Conservation (phyloP, 768 basidiomycete genomes). For the Baorangia bicolor region DNA sequence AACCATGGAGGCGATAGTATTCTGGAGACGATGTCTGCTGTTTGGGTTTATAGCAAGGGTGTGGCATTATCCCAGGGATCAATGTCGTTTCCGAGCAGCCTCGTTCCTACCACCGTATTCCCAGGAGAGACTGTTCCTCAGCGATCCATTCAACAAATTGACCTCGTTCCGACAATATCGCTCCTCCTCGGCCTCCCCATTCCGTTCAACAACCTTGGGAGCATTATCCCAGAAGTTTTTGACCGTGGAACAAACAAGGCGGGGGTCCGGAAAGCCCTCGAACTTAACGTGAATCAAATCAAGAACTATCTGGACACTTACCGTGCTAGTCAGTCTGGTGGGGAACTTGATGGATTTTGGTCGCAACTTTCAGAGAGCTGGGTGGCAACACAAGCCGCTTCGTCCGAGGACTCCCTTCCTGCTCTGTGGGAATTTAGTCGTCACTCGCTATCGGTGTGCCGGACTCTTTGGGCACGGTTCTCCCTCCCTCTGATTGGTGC, state of each 20-base stretch:
- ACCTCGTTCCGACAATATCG: constrained; percentile 84
- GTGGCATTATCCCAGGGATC: constrained; percentile 41
- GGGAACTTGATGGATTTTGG: constrained; percentile 74
- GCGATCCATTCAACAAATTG: constrained; percentile 87
- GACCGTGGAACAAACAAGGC: constrained; percentile 40
- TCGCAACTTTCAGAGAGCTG: constrained; percentile 46
- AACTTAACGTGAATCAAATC: constrained; percentile 74
- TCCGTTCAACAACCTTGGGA: constrained; percentile 94
- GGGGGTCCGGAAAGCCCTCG: constrained; percentile 57
- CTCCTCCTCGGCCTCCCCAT: constrained; percentile 91
- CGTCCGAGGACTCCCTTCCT: constrained; percentile 18
- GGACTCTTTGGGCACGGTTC: constrained; percentile 94
- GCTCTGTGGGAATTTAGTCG: constrained; percentile 29
- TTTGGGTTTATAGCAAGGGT: constrained; percentile 93
- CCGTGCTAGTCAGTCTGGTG: constrained; percentile 63
- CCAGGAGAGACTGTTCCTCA: constrained; percentile 54
- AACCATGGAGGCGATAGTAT: constrained; percentile 93
- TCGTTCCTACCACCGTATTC: constrained; percentile 57
- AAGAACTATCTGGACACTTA: constrained; percentile 76
- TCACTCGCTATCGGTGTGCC: constrained; percentile 55
- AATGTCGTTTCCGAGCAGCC: constrained; percentile 42
- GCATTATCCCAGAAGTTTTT: constrained; percentile 90
- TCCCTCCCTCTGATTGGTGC: constrained; percentile 72
- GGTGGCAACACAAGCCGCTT: constrained; percentile 33
- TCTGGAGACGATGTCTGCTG: constrained; percentile 78